A percentile compares a stretch with the other conserved stretches of the same genome.
These are phyloP conservation scores for Fagus sylvatica DNA, from an alignment of 306 rosid species.

Conservation along the genomic window DNA sequence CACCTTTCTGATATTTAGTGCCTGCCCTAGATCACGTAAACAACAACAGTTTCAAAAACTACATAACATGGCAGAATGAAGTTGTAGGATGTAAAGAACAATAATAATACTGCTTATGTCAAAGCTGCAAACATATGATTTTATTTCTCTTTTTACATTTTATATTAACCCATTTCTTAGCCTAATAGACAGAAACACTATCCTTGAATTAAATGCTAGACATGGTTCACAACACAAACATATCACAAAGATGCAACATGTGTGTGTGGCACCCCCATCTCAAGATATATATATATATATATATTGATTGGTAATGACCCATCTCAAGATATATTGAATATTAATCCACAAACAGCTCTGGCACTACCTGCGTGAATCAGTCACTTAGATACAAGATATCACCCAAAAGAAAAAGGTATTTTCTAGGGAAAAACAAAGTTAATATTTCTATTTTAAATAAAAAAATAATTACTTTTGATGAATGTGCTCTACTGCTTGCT, in stretches of 20 bases:
- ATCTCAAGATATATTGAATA: not conserved
- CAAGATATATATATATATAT: too few relatives aligned
- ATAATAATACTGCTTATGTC: not conserved
- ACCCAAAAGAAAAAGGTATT: not conserved
- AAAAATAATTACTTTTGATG: slow-evolving; percentile 76
- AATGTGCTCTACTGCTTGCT: slow-evolving; percentile 99
- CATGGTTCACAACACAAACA: not conserved
- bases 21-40: too few relatives aligned
- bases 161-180: too few relatives aligned
- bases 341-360: not conserved
- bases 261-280: not conserved
- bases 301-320: too few relatives aligned
- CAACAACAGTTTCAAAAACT: too few relatives aligned
- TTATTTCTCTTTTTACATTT: not conserved
- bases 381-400: not conserved
- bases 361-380: not conserved
- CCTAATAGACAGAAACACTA: not conserved
- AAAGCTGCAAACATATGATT: not conserved
- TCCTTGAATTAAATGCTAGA: not conserved
- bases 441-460: slow-evolving; percentile 19
- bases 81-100: not conserved
- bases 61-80: too few relatives aligned
- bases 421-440: slow-evolving; percentile 15
- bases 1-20: not conserved
- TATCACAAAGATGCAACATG: not conserved